phyloP scores from a whole-genome alignment of 73 alveolate genomes.

The Paramecium sonneborni region DNA sequence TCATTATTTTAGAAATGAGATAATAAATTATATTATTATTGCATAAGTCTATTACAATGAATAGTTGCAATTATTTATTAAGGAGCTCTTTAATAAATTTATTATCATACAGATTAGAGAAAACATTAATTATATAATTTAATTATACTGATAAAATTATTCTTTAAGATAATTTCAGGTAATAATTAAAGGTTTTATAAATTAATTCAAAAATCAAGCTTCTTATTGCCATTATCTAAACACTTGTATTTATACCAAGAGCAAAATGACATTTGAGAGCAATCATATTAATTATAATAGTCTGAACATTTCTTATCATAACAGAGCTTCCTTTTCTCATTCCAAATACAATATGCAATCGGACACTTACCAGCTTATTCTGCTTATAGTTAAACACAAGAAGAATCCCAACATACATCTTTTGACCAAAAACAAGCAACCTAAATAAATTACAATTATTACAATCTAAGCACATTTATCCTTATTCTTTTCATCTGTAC shows the following conservation, averaged over 20 bases:
- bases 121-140: too few species aligned
- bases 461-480: not conserved
- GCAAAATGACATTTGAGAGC: not conserved
- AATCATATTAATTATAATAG: not conserved
- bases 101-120: too few species aligned
- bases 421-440: not conserved
- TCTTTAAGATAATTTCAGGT: too few species aligned
- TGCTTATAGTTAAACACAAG: not conserved
- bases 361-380: not conserved
- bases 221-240: not conserved
- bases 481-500: not conserved
- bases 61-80: too few species aligned
- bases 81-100: too few species aligned
- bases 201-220: not conserved
- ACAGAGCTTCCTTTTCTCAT: not conserved
- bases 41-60: too few species aligned
- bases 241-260: not conserved
- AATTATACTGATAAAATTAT: too few species aligned
- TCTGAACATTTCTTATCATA: slow-evolving; percentile 15
- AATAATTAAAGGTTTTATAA: not conserved
- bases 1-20: too few species aligned
- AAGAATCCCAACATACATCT: not conserved
- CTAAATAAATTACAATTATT: not conserved
- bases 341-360: not conserved
- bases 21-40: too few species aligned